A percentile compares a stretch with the other conserved stretches of the same genome.
These are phyloP conservation scores for Rubus idaeus DNA, from an alignment of 306 rosid species.

Conservation along the genomic window DNA sequence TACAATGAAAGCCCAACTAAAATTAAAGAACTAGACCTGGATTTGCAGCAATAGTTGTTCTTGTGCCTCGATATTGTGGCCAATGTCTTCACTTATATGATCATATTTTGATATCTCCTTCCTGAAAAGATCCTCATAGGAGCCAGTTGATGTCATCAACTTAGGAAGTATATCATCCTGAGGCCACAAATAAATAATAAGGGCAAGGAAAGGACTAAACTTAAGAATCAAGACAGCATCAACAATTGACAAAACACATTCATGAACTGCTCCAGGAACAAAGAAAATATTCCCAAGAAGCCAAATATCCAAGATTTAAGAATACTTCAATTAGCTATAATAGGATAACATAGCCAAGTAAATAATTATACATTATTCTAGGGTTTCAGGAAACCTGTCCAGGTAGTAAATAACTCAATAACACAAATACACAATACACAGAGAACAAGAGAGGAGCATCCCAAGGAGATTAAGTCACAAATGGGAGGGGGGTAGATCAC, in stretches of 20 bases:
- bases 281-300: not conserved
- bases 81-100: conserved; percentile 81
- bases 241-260: conserved; percentile 1
- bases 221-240: conserved; percentile 19
- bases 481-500: not conserved
- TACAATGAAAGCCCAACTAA: not conserved
- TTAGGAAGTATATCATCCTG: conserved; percentile 99
- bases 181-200: conserved; percentile 32
- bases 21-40: conserved; percentile 51
- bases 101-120: conserved; percentile 93
- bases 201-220: conserved; percentile 16
- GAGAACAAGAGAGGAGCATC: not conserved
- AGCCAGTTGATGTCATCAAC: conserved; percentile 97
- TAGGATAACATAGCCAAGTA: not conserved
- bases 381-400: not conserved
- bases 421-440: too few species aligned
- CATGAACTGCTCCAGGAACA: not conserved
- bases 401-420: not conserved
- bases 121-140: conserved; percentile 94
- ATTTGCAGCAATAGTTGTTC: conserved; percentile 90
- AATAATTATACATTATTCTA: not conserved
- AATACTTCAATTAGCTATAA: not conserved
- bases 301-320: not conserved
- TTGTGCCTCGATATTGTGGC: conserved; percentile 90
- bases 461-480: not conserved